A percentile compares a stretch with the other conserved stretches of the same genome.
Conservation (phyloP, 139 green algal genomes). For the Spirogloea muscicola region DNA sequence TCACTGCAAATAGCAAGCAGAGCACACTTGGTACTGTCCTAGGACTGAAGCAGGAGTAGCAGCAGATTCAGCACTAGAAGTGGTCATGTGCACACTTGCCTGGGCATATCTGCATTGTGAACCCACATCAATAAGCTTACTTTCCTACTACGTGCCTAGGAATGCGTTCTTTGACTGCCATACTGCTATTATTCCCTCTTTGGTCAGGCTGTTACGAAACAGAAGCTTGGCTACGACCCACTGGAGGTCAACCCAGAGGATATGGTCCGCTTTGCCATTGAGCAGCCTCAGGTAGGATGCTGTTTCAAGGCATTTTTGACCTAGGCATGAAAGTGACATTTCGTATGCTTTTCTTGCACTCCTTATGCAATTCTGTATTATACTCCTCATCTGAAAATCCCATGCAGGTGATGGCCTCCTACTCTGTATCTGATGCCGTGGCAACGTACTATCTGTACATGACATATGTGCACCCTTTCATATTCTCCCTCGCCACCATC, state of each 20-base stretch:
- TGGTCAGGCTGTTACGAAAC: conserved; percentile 91
- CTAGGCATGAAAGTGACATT: background rate
- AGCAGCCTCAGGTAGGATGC: conserved; percentile 52
- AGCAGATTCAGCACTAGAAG: too few relatives aligned
- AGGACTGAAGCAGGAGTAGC: too few relatives aligned
- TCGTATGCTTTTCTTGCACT: background rate
- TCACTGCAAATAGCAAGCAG: background rate
- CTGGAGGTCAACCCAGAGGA: conserved; percentile 95
- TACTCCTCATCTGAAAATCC: background rate
- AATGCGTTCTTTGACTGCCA: too few relatives aligned
- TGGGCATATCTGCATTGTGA: too few relatives aligned
- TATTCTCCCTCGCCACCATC: conserved; percentile 96
- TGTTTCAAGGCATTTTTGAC: background rate
- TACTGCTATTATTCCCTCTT: too few relatives aligned
- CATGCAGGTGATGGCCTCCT: conserved; percentile 78
- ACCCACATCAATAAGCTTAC: too few relatives aligned
- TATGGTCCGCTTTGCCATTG: conserved; percentile 78
- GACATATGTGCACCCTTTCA: conserved; percentile 99
- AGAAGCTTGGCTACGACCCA: conserved; percentile 94
- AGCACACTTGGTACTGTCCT: too few relatives aligned
- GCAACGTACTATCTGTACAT: conserved; percentile 99
- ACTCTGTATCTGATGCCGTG: conserved; percentile 96
- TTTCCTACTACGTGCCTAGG: too few relatives aligned
- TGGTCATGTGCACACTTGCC: too few relatives aligned
- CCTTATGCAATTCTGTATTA: background rate